phyloP scores from a whole-genome alignment of 106 monocot genomes.

The Amphibolis antarctica region DNA sequence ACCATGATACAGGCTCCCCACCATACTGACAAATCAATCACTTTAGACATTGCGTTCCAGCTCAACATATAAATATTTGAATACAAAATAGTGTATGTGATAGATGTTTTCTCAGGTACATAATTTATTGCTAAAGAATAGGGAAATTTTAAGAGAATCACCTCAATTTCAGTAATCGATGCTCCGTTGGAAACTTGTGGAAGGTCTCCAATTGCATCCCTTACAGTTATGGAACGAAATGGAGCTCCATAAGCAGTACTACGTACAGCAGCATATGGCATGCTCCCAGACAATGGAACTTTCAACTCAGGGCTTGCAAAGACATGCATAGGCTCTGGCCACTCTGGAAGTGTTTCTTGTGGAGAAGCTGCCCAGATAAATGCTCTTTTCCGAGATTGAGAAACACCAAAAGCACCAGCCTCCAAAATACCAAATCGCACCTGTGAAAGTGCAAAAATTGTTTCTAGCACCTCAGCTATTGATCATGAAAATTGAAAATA shows the following conservation, averaged over 20 bases:
- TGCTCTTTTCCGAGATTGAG: constrained; percentile 94
- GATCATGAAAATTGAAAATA: background rate
- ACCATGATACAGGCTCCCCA: constrained; percentile 72
- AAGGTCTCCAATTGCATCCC: constrained; percentile 84
- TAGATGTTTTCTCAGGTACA: no score
- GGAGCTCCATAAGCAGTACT: constrained; percentile 88
- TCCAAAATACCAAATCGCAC: constrained; percentile 97
- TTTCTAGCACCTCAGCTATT: background rate
- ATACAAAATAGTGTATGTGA: background rate
- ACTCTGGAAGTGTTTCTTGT: constrained; percentile 78
- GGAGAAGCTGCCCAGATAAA: constrained; percentile 99
- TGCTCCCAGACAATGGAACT: constrained; percentile 41
- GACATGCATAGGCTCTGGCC: constrained; percentile 99
- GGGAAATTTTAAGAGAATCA: constrained; percentile 14
- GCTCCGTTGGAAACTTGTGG: constrained; percentile 70
- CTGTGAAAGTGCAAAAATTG: constrained; percentile 21
- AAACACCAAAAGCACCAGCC: constrained; percentile 93
- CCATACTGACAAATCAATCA: constrained; percentile 34
- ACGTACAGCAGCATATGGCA: constrained; percentile 58
- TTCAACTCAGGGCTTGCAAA: constrained; percentile 83
- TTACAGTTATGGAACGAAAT: constrained; percentile 75
- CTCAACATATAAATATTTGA: background rate
- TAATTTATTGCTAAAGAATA: background rate
- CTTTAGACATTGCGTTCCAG: background rate
- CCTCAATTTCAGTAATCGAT: constrained; percentile 42